phyloP scores from a whole-genome alignment of 441 rosid genomes.

The Jatropha podagrica region DNA sequence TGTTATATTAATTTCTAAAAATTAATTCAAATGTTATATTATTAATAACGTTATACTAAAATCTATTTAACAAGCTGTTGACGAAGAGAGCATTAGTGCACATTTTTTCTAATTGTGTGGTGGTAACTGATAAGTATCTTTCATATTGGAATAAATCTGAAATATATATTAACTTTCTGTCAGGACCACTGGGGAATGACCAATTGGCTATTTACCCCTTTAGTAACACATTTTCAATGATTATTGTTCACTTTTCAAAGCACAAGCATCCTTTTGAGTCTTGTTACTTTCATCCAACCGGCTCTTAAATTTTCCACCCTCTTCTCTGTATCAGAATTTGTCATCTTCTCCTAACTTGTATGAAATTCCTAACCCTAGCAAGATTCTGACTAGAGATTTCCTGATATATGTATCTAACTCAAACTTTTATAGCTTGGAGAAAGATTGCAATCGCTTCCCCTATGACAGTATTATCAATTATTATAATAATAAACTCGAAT shows the following conservation, averaged over 20 bases:
- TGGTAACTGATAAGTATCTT: background rate
- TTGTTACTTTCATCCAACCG: constrained; percentile 19
- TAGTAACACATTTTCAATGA: background rate
- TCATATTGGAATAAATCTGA: background rate
- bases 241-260: constrained; percentile 18
- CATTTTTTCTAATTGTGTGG: no score
- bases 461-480: no score
- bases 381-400: background rate
- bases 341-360: constrained; percentile 8
- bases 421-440: no score
- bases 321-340: background rate
- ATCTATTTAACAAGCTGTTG: no score
- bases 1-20: no score
- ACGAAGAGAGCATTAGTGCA: no score
- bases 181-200: background rate
- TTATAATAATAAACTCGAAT: no score
- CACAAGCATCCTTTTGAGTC: constrained; percentile 3
- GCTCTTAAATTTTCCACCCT: constrained; percentile 1
- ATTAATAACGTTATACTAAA: no score
- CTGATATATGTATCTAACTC: background rate
- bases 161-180: background rate
- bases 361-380: background rate
- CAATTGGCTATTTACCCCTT: background rate
- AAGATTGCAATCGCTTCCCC: no score
- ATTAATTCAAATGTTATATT: no score